Base-by-base conservation (phyloP, 2,329 filamentous ascomycete genomes). In the Xylariaceae sp. region DNA sequence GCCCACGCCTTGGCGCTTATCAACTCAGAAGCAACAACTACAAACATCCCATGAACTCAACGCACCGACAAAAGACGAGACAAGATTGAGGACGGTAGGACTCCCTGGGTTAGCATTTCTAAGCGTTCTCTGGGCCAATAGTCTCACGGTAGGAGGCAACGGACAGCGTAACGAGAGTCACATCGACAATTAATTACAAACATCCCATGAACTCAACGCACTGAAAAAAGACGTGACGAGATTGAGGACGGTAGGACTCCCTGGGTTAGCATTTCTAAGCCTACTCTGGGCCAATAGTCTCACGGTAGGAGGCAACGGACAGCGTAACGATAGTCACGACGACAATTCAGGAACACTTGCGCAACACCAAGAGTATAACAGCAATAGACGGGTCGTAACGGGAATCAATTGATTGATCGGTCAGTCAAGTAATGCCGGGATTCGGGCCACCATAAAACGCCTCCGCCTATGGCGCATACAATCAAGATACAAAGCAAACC, bases 361-460 rank as follows among this genome's bases (percentile, higher is more conserved):
- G 8, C 26, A 26, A 26, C 5, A 26, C 26, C 26, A 26, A 26
- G 26, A 26, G 26, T 30, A n/a, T 42, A 7, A 12, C 13, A 53
- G 45, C 51, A 54, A 60, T 54, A 49, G 21, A 36, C 30, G 49
- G 29, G 29, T 51, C n/a, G 50, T 51, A 22, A 51, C 32, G 54
- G n/a, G 48, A 49, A 54, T 56, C 36, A 52, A 49, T 54, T 42
- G 45, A 36, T 49, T 22, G 16, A 42, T 57, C 43, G 53, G 43
- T 47, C 44, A 46, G 32, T 50, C 30, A 30, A 61, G 48, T 55
- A 29, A 50, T 56, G 58, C n/a, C n/a, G n/a, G n/a, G n/a, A n/a
- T n/a, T 57, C 36, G 46, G 47, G 18, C 54, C 60, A 53, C 60
- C 60, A 57, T 29, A 42, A 51, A 62, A 65, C 62, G 59, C 65